phyloP scores from a whole-genome alignment of 306 rosid genomes.

The Castanea sativa region DNA sequence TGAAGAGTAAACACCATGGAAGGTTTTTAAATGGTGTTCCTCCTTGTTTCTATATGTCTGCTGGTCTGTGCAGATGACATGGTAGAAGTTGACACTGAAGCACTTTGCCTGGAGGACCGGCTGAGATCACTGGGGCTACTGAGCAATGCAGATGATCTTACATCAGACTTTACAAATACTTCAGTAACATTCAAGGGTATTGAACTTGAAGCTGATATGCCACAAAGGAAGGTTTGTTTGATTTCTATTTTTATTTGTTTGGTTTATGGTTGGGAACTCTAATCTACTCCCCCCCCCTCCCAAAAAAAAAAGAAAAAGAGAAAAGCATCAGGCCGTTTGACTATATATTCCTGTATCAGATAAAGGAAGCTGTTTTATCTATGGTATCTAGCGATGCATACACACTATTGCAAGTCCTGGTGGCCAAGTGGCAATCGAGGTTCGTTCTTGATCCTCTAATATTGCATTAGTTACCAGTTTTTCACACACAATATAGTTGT shows the following conservation, averaged over 20 bases:
- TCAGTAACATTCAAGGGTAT: conserved; percentile 52
- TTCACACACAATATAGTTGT: background rate
- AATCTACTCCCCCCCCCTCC: background rate
- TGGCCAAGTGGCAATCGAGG: conserved; percentile 80
- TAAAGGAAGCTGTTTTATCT: conserved; percentile 55
- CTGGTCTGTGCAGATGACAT: conserved; percentile 55
- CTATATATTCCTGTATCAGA: conserved; percentile 36
- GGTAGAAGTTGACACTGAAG: conserved; percentile 37
- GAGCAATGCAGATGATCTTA: conserved; percentile 40
- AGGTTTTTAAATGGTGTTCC: conserved; percentile 3
- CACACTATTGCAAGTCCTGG: conserved; percentile 58
- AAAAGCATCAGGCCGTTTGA: background rate
- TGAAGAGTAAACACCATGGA: conserved; percentile 16
- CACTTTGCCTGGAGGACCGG: conserved; percentile 70
- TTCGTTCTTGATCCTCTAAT: conserved; percentile 29
- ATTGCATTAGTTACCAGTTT: conserved; percentile 1
- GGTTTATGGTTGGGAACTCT: background rate
- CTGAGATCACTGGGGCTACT: conserved; percentile 68
- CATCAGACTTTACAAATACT: conserved; percentile 33
- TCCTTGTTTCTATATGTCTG: conserved; percentile 25
- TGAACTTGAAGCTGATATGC: conserved; percentile 53
- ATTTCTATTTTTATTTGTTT: background rate
- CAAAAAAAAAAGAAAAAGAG: background rate
- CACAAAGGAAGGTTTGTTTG: conserved; percentile 60
- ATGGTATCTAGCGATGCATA: conserved; percentile 54